A percentile compares a stretch with the other conserved stretches of the same genome.
These are phyloP conservation scores for Lophium mytilinum DNA, from an alignment of 495 filamentous ascomycete species.

Conservation along the genomic window DNA sequence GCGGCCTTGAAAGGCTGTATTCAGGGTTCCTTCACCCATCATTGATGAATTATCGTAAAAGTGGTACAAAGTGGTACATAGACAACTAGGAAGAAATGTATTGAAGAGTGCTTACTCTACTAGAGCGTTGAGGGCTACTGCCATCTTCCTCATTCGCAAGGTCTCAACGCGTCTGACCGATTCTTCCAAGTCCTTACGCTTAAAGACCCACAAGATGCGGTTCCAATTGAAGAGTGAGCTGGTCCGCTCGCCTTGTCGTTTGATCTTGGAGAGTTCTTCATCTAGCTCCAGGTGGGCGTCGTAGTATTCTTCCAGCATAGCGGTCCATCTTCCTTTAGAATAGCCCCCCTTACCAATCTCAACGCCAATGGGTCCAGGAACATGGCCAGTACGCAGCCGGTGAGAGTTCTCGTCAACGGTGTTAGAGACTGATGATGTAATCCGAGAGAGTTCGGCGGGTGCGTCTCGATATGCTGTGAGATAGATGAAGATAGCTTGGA, in stretches of 20 bases:
- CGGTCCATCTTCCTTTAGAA: constrained; percentile 7
- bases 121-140: constrained; percentile 7
- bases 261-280: constrained; percentile 11
- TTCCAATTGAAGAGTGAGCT: constrained; percentile 9
- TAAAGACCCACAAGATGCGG: constrained; percentile 10
- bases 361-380: constrained; percentile 4
- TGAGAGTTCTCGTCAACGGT: constrained; percentile 13
- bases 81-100: no score
- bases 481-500: constrained; percentile 6
- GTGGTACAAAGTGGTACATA: no score
- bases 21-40: no score
- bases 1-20: no score
- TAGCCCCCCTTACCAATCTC: constrained; percentile 4
- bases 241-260: neutral
- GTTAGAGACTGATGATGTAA: constrained; percentile 12
- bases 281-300: constrained; percentile 11
- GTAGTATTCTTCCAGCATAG: constrained; percentile 14
- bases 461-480: constrained; percentile 11
- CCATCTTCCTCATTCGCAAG: constrained; percentile 17
- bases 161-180: constrained; percentile 11
- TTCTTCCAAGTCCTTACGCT: constrained; percentile 12
- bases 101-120: constrained; percentile 3
- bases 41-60: no score
- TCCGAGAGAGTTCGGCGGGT: constrained; percentile 2
- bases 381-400: constrained; percentile 2